Conservation (phyloP, 2,329 filamentous ascomycete species). For the Verticillium dahliae region DNA sequence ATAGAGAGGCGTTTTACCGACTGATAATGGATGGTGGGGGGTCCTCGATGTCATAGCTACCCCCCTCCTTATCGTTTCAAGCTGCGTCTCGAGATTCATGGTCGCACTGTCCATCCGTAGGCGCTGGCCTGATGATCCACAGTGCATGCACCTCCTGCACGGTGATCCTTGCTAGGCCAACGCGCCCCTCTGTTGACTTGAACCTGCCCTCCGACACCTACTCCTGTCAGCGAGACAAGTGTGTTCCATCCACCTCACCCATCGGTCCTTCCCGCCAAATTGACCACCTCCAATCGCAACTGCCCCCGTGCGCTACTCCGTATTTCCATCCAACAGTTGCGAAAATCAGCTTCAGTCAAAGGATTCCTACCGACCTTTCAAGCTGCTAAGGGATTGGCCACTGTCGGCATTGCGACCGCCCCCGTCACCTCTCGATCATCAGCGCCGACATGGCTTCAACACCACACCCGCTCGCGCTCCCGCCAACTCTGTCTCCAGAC, state of each 20-base stretch:
- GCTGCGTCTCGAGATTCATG: neutral
- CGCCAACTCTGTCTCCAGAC: slow-evolving; percentile 67
- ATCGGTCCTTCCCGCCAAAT: neutral
- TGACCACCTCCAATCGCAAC: neutral
- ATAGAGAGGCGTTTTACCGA: slow-evolving; percentile 2
- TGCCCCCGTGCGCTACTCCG: neutral
- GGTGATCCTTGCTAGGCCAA: slow-evolving; percentile 1
- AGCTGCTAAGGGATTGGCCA: too few species aligned
- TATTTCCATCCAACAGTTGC: too few species aligned
- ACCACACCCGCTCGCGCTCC: slow-evolving; percentile 40
- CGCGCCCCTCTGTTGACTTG: slow-evolving; percentile 14
- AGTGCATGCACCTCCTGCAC: neutral
- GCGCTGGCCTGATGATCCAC: neutral
- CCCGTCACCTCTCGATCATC: neutral
- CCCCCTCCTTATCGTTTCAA: slow-evolving; percentile 1
- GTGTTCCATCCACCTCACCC: too few species aligned
- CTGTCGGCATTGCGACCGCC: neutral
- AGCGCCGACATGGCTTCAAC: neutral
- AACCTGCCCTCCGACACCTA: slow-evolving; percentile 1
- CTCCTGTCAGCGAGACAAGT: neutral
- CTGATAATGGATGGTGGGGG: neutral
- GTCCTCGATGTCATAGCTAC: slow-evolving; percentile 1
- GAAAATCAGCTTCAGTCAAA: too few species aligned
- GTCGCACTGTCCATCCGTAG: neutral
- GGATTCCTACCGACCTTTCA: neutral